Base-by-base conservation (phyloP, 495 filamentous ascomycete species). In the Xylaria curta region DNA sequence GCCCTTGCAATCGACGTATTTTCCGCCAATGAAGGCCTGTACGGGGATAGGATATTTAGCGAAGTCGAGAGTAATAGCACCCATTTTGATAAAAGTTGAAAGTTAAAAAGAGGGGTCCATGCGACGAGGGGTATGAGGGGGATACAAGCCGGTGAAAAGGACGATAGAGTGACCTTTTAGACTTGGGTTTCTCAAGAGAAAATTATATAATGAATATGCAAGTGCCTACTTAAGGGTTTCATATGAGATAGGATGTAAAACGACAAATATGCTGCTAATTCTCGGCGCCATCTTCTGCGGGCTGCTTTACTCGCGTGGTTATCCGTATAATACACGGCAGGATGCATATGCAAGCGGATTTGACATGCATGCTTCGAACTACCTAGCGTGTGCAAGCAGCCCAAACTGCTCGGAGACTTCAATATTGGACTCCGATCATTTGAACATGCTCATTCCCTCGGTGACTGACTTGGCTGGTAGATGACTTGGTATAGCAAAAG, bases 61-160 rank as follows among this genome's bases (percentile, higher is more conserved):
- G 12, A 69, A 69, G n/a, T 69, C 67, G 44, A 69, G 67, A 60
- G 67, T 40, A 44, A 67, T 13, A 19, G 53, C 13, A 19, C 28
- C 44, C 67, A 69, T 69, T 4, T 61, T 61, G 47, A 19, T 12
- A 2, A 10, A 60, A 5, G 54, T 15, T 17, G 21, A 19, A 12
- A 19, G 54, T 15, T 17, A 38, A 19, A 12, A 19, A 7, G 12
- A 10, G 12, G 58, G 33, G 31, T 1, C 19, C 10, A 19, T 2
- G 26, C 3, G 40, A 54, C 24, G 49, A 67, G 65, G 21, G 49
- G 49, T 36, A 44, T 44, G 26, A 33, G 12, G 33, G 33, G 6
- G 17, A 21, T 38, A 66, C 4, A 28, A 66, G 9, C 19, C 17
- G 31, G 62, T 12, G 31, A 5, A 47, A n/a, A 8, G 42, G 19